Percentiles rank a stretch among this genome's conserved stretches.
These are phyloP conservation scores for Acanthamoeba sp. DNA, from an alignment of 208 protist species.

Conservation along the genomic window DNA sequence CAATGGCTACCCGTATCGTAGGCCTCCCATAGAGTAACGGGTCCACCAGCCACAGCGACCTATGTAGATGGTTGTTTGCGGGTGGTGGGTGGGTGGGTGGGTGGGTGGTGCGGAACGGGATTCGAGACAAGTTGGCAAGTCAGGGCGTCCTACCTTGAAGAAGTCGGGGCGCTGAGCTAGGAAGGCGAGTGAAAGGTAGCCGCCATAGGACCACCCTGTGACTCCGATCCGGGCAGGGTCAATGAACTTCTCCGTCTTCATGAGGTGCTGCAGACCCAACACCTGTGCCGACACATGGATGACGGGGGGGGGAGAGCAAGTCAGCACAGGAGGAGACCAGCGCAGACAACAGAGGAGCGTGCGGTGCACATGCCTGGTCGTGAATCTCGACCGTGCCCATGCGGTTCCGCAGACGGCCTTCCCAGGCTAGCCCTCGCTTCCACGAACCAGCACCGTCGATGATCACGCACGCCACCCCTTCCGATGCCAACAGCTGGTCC, in stretches of 20 bases:
- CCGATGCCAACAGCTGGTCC: slow-evolving; percentile 33
- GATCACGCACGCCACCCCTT: slow-evolving; percentile 72
- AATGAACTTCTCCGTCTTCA: slow-evolving; percentile 9
- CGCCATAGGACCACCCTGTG: slow-evolving; percentile 81
- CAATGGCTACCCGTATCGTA: slow-evolving; percentile 68
- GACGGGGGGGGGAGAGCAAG: neutral
- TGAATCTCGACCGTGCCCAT: slow-evolving; percentile 81
- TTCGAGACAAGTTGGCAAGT: too few species aligned
- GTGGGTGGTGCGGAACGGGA: neutral
- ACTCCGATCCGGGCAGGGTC: slow-evolving; percentile 76
- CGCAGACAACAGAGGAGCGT: neutral
- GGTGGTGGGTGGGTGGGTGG: neutral
- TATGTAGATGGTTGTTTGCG: neutral
- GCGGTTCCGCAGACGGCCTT: slow-evolving; percentile 33
- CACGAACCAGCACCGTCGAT: slow-evolving; percentile 79
- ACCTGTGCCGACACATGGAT: neutral
- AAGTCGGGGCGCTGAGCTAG: slow-evolving; percentile 80
- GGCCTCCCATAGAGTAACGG: slow-evolving; percentile 79
- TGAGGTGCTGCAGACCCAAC: slow-evolving; percentile 74
- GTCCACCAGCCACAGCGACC: slow-evolving; percentile 74
- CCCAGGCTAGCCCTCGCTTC: slow-evolving; percentile 79
- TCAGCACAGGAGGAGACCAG: neutral
- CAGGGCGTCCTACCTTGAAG: too few species aligned
- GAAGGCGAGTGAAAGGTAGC: slow-evolving; percentile 28
- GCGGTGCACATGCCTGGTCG: slow-evolving; percentile 73